These are phyloP conservation scores for Cryptosporidium muris DNA, from an alignment of 169 alveolate genomes.

Conservation along the genomic window DNA sequence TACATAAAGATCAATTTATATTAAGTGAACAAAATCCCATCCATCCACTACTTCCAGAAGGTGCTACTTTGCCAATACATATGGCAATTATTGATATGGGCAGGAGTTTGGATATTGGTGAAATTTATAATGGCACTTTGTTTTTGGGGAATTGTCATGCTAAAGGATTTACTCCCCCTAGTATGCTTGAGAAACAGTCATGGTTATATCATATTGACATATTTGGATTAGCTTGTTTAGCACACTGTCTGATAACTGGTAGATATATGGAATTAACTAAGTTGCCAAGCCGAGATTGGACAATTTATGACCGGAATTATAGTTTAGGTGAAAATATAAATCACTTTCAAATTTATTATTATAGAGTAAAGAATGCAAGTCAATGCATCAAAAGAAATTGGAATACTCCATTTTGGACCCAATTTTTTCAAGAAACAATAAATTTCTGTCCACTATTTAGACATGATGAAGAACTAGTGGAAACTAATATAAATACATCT, in stretches of 20 bases:
- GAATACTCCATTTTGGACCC: constrained; percentile 43
- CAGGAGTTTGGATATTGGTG: constrained; percentile 66
- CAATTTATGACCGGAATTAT: background rate
- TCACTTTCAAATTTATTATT: constrained; percentile 8
- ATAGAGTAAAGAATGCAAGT: constrained; percentile 55
- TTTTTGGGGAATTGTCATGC: constrained; percentile 68
- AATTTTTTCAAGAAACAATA: constrained; percentile 23
- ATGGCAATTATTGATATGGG: constrained; percentile 60
- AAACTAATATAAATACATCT: background rate
- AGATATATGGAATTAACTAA: constrained; percentile 64
- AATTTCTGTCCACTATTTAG: constrained; percentile 48
- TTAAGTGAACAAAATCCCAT: background rate
- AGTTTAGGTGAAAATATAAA: background rate
- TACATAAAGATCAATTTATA: background rate
- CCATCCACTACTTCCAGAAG: constrained; percentile 53
- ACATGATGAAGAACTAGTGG: background rate
- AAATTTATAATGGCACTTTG: constrained; percentile 45
- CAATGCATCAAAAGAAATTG: constrained; percentile 56
- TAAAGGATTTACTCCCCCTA: constrained; percentile 47
- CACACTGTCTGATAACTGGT: constrained; percentile 59
- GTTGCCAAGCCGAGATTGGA: constrained; percentile 33
- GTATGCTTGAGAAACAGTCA: constrained; percentile 53
- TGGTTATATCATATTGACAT: constrained; percentile 68
- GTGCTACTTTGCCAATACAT: constrained; percentile 2
- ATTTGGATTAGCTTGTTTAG: constrained; percentile 57